Conservation (phyloP, 805 yeast species). For the Saturnispora sanitii region DNA sequence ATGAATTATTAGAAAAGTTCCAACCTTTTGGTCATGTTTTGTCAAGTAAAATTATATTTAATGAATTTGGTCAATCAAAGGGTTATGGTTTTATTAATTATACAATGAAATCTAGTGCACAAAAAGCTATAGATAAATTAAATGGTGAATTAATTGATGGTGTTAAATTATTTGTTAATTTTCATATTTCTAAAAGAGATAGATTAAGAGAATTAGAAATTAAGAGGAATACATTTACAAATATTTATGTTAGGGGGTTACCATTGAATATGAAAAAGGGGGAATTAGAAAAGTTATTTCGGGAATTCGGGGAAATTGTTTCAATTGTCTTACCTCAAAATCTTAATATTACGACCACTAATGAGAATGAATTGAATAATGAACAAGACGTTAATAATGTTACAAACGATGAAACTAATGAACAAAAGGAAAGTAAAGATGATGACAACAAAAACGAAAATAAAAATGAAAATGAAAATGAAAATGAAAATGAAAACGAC, state of each 20-base stretch:
- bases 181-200: slow-evolving; percentile 56
- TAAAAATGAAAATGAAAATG: background rate
- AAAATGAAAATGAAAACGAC: background rate
- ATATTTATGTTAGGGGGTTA: slow-evolving; percentile 45
- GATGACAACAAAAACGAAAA: no score
- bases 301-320: slow-evolving; percentile 37
- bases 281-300: slow-evolving; percentile 35
- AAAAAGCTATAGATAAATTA: slow-evolving; percentile 43
- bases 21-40: slow-evolving; percentile 32
- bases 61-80: slow-evolving; percentile 35
- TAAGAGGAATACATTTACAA: slow-evolving; percentile 39
- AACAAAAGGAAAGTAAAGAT: background rate
- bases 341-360: no score
- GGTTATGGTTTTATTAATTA: slow-evolving; percentile 66
- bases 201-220: slow-evolving; percentile 39
- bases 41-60: slow-evolving; percentile 38
- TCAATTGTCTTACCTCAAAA: slow-evolving; percentile 43
- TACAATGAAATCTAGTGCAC: slow-evolving; percentile 46
- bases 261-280: slow-evolving; percentile 31
- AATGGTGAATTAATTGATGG: slow-evolving; percentile 22
- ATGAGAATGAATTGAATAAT: slow-evolving; percentile 1
- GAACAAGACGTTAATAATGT: background rate
- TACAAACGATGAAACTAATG: background rate
- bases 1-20: slow-evolving; percentile 31
- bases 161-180: slow-evolving; percentile 42